These are phyloP conservation scores for Cladosporium colombiae DNA, from an alignment of 2,329 filamentous ascomycete genomes.

Conservation along the genomic window DNA sequence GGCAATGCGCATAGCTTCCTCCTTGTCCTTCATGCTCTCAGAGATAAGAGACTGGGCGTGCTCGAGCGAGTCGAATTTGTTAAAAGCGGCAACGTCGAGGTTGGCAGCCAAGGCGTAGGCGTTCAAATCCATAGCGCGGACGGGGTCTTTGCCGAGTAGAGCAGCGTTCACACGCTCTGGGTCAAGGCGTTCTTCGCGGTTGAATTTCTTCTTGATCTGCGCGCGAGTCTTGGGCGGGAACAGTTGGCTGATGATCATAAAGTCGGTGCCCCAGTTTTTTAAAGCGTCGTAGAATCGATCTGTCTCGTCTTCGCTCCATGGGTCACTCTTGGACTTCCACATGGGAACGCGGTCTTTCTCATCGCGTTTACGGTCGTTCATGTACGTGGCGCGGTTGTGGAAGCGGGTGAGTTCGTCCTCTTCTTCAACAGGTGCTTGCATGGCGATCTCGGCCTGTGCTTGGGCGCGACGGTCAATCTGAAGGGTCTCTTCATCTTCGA, in stretches of 20 bases:
- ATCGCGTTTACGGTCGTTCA: conserved; percentile 59
- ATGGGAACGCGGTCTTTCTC: conserved; percentile 47
- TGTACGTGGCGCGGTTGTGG: conserved; percentile 68
- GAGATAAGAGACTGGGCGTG: conserved; percentile 39
- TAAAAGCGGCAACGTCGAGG: conserved; percentile 41
- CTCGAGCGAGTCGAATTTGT: conserved; percentile 36
- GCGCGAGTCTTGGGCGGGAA: conserved; percentile 71
- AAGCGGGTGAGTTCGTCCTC: conserved; percentile 76
- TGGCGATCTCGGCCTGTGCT: conserved; percentile 55
- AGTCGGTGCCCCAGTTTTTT: conserved; percentile 78
- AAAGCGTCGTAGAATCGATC: conserved; percentile 76
- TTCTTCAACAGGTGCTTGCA: conserved; percentile 61
- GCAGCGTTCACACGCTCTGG: conserved; percentile 64
- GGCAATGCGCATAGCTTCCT: conserved; percentile 37
- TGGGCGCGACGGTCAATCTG: conserved; percentile 68
- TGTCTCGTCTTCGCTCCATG: conserved; percentile 71
- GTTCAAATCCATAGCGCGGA: conserved; percentile 39
- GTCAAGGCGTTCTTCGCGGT: conserved; percentile 71
- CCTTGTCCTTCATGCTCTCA: conserved; percentile 33
- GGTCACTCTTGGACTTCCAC: conserved; percentile 55
- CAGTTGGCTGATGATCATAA: conserved; percentile 75
- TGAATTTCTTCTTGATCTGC: conserved; percentile 80
- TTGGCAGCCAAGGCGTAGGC: conserved; percentile 43
- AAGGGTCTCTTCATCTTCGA: conserved; percentile 68
- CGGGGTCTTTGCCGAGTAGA: conserved; percentile 48